Base-by-base conservation (phyloP, 805 yeast genomes). In the Kuraishia molischiana region DNA sequence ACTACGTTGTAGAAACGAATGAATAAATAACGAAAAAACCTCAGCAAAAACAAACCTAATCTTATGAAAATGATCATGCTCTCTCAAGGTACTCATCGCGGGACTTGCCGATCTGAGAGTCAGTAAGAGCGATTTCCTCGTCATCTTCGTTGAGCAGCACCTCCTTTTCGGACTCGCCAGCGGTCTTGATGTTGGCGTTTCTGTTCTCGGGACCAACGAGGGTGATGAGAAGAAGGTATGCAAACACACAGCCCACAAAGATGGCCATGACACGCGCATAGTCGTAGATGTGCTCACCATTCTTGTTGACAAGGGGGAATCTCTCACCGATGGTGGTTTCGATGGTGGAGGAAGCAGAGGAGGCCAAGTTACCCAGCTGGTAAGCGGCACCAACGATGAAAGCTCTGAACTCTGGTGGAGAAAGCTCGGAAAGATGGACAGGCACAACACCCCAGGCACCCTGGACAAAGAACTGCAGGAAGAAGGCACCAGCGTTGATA, bases 221-320 rank as follows among this genome's bases (percentile, higher is more conserved):
- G 9, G 69, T 54, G 41, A 71, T 56, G 21, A 75, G 37, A 15
- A 76, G 45, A 37, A 74, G 54, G 49, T 64, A 74, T 8, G 63
- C 74, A 51, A 75, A 74, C 33, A 77, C 84, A 40, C 79, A 73
- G 19, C 79, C 83, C 67, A 76, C 74, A 51, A 79, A 74, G 36
- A 77, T 74, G 24, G 78, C 69, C 85, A 79, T 79, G 36, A 77
- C 84, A 47, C 69, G 72, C n/a, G 79, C 81, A 54, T 81, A 82
- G 52, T 81, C 67, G 50, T 66, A 73, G 19, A 46, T 35, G 4
- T 17, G 24, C 3, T 17, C 32, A 3, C 41, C 38, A 13, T 68
- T 72, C 1, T 39, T 39, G 34, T 44, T 48, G 8, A 38, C 48
- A 22, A 78, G 47, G 2, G 85, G 86, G 64, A 77, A 82, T 37